Base-by-base conservation (phyloP, 805 yeast genomes). In the Suhomyces canberraensis region DNA sequence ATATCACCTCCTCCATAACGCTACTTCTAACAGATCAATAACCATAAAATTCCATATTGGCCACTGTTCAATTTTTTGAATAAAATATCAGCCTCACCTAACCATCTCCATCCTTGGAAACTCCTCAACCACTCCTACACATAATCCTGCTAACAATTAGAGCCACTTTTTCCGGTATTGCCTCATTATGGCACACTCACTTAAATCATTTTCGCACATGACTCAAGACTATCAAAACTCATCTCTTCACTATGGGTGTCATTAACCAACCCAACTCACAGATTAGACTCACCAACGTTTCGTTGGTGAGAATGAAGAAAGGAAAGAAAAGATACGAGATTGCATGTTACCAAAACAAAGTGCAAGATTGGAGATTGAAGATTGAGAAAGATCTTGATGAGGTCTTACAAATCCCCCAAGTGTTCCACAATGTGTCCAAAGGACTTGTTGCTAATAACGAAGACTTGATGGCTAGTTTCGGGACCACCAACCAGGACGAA, bases 321-420 rank as follows among this genome's bases (percentile, higher is more conserved):
- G 96, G 90, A 28, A 88, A 87, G 56, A 86, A 87, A 60, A 70
- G 96, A 46, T 93, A 89, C 51, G 98, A 93, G 61, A 76, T 93
- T 30, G 98, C 98, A 0, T 93, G 98, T 55, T 93, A 93, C 59
- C 96, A 87, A 54, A 93, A 93, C 53, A 93, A 93, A 56, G 96
- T 93, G 4, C 98, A 91, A 58, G 98, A 93, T 59, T 93, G 89
- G 79, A 73, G 97, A 49, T 75, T 77, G 43, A 85, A 84, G 40
- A 79, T 86, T 5, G 98, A 93, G 54, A 91, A 87, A 48, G 96
- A 93, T 56, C 59, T 93, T 7, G 98, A 93, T 64, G 98, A 93
- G 56, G 98, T 93, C 2, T 68, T 93, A 25, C 98, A 93, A 58
- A 88, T 93, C 36, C 96, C 89, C n/a, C 96, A 85, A 58, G 95